Evolutionary conservation across 805 yeast species (phyloP), one percentile per base, ranked within the genome.

Genomic region (Huiozyma sinensis): DNA sequence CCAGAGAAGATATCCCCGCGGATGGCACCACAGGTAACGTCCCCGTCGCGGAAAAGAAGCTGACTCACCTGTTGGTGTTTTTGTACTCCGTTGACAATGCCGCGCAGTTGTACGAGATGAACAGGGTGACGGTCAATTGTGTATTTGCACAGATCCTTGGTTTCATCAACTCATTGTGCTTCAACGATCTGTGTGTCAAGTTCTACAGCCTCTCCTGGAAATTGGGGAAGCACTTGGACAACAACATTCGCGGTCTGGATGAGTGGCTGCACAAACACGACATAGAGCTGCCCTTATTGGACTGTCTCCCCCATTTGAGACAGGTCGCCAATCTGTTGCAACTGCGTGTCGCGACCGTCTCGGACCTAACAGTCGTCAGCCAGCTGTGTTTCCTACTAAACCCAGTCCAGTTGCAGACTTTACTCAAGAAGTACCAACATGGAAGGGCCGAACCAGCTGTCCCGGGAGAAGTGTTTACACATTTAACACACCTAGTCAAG

Each of bases 51-150:
- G 82, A 79, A 53, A 82, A 79, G 65, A 85, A 82, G 66, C 89
- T 92, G 97, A 97, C 92, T 64, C 95, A 89, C 60, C 76, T 92
- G 47, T 68, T 92, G 54, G 78, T 87, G 40, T 80, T 88, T 63
- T 83, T 92, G 72, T 89, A 88, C 68, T 76, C 79, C 46, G 87
- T 90, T 28, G 80, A 83, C 66, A 83, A 90, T 83, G 79, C 95
- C 11, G 81, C 89, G 87, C 83, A 83, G 59, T 77, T 87, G 0
- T 89, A 82, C 66, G 81, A 83, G 57, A 76, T 90, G 50, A 97
- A 89, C 65, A 73, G 74, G 27, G 83, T 77, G 52, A 34, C 43
- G 11, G 12, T 34, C 3, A 27, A 28, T n/a, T 11, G 13, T 3
- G 38, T 49, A 7, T 28, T 46, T 10, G 17, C 37, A 3, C 39